Base-by-base conservation (phyloP, 768 basidiomycete species). In the Termitomyces sp. region DNA sequence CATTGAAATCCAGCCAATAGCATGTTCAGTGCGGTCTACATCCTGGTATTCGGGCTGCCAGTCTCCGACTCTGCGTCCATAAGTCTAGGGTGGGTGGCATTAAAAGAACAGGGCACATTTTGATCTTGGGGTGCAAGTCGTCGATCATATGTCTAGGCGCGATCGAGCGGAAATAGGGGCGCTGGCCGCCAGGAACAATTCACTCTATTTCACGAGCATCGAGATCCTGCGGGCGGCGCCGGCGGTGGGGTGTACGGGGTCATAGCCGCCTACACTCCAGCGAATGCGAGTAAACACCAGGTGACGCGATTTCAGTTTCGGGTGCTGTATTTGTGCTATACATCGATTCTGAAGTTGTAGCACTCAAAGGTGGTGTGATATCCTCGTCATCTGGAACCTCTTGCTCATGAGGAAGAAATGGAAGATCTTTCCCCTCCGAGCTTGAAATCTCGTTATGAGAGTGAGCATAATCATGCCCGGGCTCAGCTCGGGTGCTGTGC, bases 191-290 rank as follows among this genome's bases (percentile, higher is more conserved):
- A 58, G 57, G 57, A 58, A 53, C 52, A 42, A 58, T 21, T 29
- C 34, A 35, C n/a, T 46, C 19, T 23, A 7, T 17, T 34, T 34
- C 11, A 12, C 34, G 9, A 34, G 34, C 42, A 43, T 43, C 58
- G 45, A 59, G 53, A 54, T 53, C 27, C 29, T 21, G 11, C 46
- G 38, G 40, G 27, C 46, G 52, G 52, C 51, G 57, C 23, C 54
- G n/a, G 31, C 56, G 42, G 14, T 16, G n/a, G 9, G 21, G 57
- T 58, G 51, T 46, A 29, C 51, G 57, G 57, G 57, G 57, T 58
- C 57, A 27, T 53, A 12, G 17, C 16, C 21, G 17, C 25, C 31
- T 31, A 34, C 21, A 23, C 29, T 12, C 3, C 21, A 43, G 41
- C 10, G 42, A 23, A 25, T 43, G 42, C 12, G 41, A 21, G 19